phyloP scores from a whole-genome alignment of 1,284 basidiomycete genomes.

The Stereum hirsutum region DNA sequence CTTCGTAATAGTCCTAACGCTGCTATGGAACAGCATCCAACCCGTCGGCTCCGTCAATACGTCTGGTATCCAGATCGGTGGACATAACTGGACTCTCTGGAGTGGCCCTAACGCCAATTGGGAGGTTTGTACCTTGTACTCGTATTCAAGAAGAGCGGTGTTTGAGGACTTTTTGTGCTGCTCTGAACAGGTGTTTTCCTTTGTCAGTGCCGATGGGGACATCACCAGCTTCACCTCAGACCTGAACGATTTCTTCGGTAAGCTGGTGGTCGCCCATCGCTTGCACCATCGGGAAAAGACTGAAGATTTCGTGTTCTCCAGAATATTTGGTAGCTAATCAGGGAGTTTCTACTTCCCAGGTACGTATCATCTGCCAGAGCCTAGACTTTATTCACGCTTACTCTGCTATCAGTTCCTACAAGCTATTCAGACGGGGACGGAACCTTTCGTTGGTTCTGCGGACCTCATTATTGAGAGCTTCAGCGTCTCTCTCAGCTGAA shows the following conservation, averaged over 20 bases:
- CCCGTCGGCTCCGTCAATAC: conserved; percentile 43
- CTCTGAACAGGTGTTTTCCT: too few species aligned
- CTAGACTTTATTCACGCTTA: neutral
- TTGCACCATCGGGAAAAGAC: too few species aligned
- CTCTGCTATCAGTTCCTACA: conserved; percentile 28
- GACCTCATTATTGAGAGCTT: conserved; percentile 28
- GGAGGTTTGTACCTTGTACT: too few species aligned
- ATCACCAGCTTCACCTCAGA: conserved; percentile 46
- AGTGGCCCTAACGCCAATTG: conserved; percentile 44
- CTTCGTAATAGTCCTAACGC: neutral
- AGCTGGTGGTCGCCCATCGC: neutral
- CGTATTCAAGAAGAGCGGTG: too few species aligned
- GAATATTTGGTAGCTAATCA: conserved; percentile 31
- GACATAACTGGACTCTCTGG: conserved; percentile 50
- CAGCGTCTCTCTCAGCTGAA: conserved; percentile 23
- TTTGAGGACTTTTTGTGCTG: too few species aligned
- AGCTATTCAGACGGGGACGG: conserved; percentile 36
- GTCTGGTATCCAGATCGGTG: conserved; percentile 32
- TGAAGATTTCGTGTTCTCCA: too few species aligned
- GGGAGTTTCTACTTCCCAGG: conserved; percentile 31
- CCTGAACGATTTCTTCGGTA: conserved; percentile 47
- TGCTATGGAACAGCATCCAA: conserved; percentile 28
- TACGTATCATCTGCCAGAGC: conserved; percentile 13
- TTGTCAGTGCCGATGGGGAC: conserved; percentile 38
- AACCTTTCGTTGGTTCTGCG: conserved; percentile 35